Conservation (phyloP, 2,329 filamentous ascomycete species). For the Byssochlamys sp. region DNA sequence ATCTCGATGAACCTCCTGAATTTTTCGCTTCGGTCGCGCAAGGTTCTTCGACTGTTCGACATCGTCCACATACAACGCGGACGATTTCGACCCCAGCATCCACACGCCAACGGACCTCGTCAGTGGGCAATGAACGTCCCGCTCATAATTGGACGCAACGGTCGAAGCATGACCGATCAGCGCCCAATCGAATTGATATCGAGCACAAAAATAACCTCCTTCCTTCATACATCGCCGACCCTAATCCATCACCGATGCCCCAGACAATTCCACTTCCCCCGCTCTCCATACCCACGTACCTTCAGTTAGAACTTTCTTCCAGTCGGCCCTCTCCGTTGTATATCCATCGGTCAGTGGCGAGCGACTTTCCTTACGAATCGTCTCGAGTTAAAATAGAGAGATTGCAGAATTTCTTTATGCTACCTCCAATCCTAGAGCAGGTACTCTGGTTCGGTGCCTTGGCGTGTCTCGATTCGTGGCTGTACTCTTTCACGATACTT, state of each 20-base stretch:
- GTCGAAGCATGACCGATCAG: slow-evolving; percentile 23
- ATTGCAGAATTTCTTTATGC: slow-evolving; percentile 73
- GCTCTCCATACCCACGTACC: slow-evolving; percentile 54
- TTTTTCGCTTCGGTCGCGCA: slow-evolving; percentile 12
- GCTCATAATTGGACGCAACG: slow-evolving; percentile 25
- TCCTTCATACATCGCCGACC: slow-evolving; percentile 18
- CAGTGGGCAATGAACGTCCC: slow-evolving; percentile 20
- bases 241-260: slow-evolving; percentile 40
- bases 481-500: slow-evolving; percentile 91
- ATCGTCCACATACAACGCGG: slow-evolving; percentile 21
- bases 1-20: slow-evolving; percentile 16
- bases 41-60: slow-evolving; percentile 15
- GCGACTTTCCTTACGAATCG: slow-evolving; percentile 74
- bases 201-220: slow-evolving; percentile 22
- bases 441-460: slow-evolving; percentile 79
- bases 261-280: slow-evolving; percentile 51
- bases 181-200: slow-evolving; percentile 20
- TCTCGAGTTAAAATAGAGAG: slow-evolving; percentile 86
- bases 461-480: slow-evolving; percentile 88
- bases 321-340: slow-evolving; percentile 53
- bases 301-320: slow-evolving; percentile 56
- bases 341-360: slow-evolving; percentile 49
- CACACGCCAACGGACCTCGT: slow-evolving; percentile 20
- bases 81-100: slow-evolving; percentile 30
- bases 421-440: slow-evolving; percentile 73